Evolutionary conservation across 1,284 basidiomycete species (phyloP), one percentile per base, ranked within the genome.

Genomic region (Heterobasidion parviporum): DNA sequence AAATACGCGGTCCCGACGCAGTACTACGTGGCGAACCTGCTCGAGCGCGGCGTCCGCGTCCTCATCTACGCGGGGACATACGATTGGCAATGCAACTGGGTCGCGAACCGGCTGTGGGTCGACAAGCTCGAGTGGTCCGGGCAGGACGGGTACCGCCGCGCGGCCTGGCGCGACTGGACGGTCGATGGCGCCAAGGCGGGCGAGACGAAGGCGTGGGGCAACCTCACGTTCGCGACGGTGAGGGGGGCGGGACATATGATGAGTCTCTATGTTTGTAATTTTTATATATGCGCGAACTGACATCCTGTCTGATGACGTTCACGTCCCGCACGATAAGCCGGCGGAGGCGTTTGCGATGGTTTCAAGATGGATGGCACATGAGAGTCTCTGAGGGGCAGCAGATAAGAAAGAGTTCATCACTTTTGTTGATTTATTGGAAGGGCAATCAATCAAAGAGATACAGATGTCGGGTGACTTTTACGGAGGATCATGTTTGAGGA

Each of bases 61-160:
- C 73, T 93, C 52, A 83, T 91, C 58, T 89, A 90, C 61, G 84
- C 84, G 6, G 87, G 88, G n/a, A 87, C 85, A 38, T 86, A 83
- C 61, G 88, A 90, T 66, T 89, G 82, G 79, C 83, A 87, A 65
- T 91, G 87, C 68, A 90, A 90, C 66, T 88, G 85, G 81, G 75
- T 87, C 47, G 82, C 83, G 26, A 91, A 91, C 67, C 80, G 80
- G 64, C 70, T 81, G 50, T 91, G 87, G 89, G 80, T 87, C 38
- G 81, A 89, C 57, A 76, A 80, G 59, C 72, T 91, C n/a, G 77
- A 85, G 53, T 92, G 88, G 89, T 77, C 75, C 10, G 83, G 86
- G 1, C 68, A 75, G 52, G 70, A 71, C 45, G 75, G 62, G 16
- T 91, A 84, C 69, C 69, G 67, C 60, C 65, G 72, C 63, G 70